These are phyloP conservation scores for Nymphaea colorata DNA, from an alignment of 164 flowering plant species.

Conservation along the genomic window DNA sequence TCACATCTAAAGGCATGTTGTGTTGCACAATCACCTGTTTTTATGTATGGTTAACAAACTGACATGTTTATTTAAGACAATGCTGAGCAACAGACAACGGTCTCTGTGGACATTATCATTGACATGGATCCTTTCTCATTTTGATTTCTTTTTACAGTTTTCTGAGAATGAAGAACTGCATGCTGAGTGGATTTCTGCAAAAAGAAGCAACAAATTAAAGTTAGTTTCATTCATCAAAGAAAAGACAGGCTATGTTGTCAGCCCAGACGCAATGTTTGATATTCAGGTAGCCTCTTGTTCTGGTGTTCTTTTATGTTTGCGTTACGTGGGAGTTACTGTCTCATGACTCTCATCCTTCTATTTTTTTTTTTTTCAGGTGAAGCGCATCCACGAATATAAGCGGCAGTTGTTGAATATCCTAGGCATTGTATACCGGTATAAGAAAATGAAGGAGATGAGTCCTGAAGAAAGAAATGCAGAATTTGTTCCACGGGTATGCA, in stretches of 20 bases:
- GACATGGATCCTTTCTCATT: not conserved
- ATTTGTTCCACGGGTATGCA: constrained; percentile 85
- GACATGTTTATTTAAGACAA: too few species aligned
- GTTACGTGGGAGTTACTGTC: too few species aligned
- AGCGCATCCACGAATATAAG: constrained; percentile 96
- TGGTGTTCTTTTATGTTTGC: not conserved
- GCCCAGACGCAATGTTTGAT: constrained; percentile 91
- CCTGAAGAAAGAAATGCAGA: constrained; percentile 49
- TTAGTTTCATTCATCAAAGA: constrained; percentile 65
- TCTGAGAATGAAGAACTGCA: constrained; percentile 86
- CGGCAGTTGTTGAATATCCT: constrained; percentile 80
- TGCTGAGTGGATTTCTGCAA: constrained; percentile 64
- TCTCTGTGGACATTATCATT: too few species aligned
- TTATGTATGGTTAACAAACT: too few species aligned
- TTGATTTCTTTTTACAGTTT: constrained; percentile 28
- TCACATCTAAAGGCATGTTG: too few species aligned
- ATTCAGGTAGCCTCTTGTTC: constrained; percentile 43
- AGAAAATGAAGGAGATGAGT: constrained; percentile 90
- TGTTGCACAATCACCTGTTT: too few species aligned
- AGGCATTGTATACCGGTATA: constrained; percentile 90
- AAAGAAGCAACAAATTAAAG: constrained; percentile 69
- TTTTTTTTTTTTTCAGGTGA: constrained; percentile 39
- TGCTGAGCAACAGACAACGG: too few species aligned
- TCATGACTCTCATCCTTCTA: too few species aligned
- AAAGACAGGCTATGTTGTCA: constrained; percentile 78